Conservation (phyloP, 805 yeast genomes). For the Candida multigemmis region DNA sequence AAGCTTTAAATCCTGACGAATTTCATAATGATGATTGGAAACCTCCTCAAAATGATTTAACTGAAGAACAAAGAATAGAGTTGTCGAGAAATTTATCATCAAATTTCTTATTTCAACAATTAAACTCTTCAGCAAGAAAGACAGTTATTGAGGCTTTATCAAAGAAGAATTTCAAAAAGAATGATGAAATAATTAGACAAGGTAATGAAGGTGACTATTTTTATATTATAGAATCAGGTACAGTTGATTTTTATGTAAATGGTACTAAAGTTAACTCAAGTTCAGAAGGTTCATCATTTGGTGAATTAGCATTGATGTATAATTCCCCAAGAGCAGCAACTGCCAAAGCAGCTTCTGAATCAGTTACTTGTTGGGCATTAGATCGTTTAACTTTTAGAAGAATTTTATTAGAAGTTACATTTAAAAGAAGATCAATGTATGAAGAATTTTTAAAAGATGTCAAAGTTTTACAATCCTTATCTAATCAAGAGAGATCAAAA, state of each 20-base stretch:
- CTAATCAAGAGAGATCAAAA: slow-evolving; percentile 77
- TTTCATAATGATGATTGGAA: slow-evolving; percentile 62
- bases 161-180: slow-evolving; percentile 54
- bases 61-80: slow-evolving; percentile 54
- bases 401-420: slow-evolving; percentile 83
- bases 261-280: slow-evolving; percentile 61
- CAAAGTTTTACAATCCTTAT: slow-evolving; percentile 65
- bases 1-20: slow-evolving; percentile 69
- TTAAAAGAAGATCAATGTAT: slow-evolving; percentile 82
- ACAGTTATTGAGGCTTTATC: slow-evolving; percentile 80
- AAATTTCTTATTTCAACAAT: slow-evolving; percentile 77
- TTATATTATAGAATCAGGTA: slow-evolving; percentile 78
- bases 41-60: slow-evolving; percentile 60
- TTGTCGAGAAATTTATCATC: slow-evolving; percentile 64
- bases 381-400: slow-evolving; percentile 91
- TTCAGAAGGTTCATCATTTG: slow-evolving; percentile 87
- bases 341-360: slow-evolving; percentile 66
- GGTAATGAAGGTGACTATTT: slow-evolving; percentile 95
- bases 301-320: slow-evolving; percentile 96
- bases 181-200: slow-evolving; percentile 67
- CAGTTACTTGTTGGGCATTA: slow-evolving; percentile 72
- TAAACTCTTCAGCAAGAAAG: slow-evolving; percentile 68
- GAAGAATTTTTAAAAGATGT: slow-evolving; percentile 84
- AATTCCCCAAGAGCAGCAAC: slow-evolving; percentile 98
- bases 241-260: slow-evolving; percentile 72